phyloP scores from a whole-genome alignment of 305 asterid species.

The Nicotiana rustica region DNA sequence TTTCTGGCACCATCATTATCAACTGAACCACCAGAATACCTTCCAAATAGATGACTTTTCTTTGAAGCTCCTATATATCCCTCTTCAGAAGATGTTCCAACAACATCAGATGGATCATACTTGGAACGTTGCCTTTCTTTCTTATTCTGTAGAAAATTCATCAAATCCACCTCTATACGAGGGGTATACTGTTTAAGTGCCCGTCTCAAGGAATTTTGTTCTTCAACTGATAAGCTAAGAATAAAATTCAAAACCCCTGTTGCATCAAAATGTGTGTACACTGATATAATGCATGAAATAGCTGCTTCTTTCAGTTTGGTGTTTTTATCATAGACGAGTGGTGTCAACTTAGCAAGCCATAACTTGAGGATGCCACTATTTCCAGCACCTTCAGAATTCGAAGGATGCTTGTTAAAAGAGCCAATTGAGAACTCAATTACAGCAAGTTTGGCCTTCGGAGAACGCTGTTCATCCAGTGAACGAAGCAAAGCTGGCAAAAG shows the following conservation, averaged over 20 bases:
- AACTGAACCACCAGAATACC: slow-evolving; percentile 88
- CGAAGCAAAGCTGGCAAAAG: slow-evolving; percentile 97
- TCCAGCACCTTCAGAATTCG: slow-evolving; percentile 85
- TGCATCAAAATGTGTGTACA: slow-evolving; percentile 86
- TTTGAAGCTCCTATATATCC: slow-evolving; percentile 75
- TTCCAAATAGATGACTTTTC: slow-evolving; percentile 77
- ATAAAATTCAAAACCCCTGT: slow-evolving; percentile 81
- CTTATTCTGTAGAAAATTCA: slow-evolving; percentile 94
- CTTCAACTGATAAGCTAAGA: slow-evolving; percentile 94
- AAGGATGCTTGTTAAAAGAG: slow-evolving; percentile 86
- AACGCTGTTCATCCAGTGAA: slow-evolving; percentile 96
- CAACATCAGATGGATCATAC: slow-evolving; percentile 86
- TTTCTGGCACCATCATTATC: slow-evolving; percentile 93
- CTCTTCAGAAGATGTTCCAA: slow-evolving; percentile 94
- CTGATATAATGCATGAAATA: slow-evolving; percentile 85
- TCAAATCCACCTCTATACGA: slow-evolving; percentile 96
- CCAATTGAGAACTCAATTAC: slow-evolving; percentile 94
- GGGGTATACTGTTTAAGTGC: slow-evolving; percentile 98
- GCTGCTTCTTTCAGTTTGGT: slow-evolving; percentile 96
- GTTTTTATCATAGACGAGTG: slow-evolving; percentile 90
- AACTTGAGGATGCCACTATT: slow-evolving; percentile 92
- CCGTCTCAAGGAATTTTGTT: slow-evolving; percentile 92
- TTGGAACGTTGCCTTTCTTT: slow-evolving; percentile 91
- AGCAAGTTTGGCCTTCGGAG: slow-evolving; percentile 98
- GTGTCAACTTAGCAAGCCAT: slow-evolving; percentile 93